Evolutionary conservation across 768 basidiomycete genomes (phyloP).

Genomic region (Crepidotus variabilis): DNA sequence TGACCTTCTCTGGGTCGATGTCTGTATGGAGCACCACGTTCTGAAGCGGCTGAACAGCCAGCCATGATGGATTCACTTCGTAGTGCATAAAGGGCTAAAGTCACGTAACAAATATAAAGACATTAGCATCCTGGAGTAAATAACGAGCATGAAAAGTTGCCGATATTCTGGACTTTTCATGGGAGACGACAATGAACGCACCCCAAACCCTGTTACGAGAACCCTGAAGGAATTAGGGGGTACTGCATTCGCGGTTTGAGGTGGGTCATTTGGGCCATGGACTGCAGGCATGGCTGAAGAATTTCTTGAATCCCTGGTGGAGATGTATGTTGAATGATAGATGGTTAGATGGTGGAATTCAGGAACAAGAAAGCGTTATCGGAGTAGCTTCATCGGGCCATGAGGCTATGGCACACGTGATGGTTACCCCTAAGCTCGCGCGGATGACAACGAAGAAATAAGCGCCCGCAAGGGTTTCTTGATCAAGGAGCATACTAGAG

Average conservation of each 20-base stretch:
- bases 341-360: not conserved
- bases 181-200: conserved; percentile 16
- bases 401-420: not conserved
- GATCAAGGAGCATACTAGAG: too few species aligned
- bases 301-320: not conserved
- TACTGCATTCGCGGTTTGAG: not conserved
- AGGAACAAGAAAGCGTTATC: not conserved
- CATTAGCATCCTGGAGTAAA: conserved; percentile 11
- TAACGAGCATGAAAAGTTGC: conserved; percentile 5
- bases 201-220: conserved; percentile 35
- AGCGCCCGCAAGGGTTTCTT: not conserved
- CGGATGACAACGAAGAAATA: not conserved
- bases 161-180: conserved; percentile 2
- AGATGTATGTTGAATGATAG: not conserved
- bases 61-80: conserved; percentile 67
- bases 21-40: conserved; percentile 46
- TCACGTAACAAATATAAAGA: conserved; percentile 20
- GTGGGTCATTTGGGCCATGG: not conserved
- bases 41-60: conserved; percentile 61
- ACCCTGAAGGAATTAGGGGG: conserved; percentile 25
- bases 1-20: conserved; percentile 16
- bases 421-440: not conserved
- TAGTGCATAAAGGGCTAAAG: conserved; percentile 52
- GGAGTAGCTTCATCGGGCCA: not conserved
- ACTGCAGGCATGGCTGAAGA: not conserved